A percentile compares a stretch with the other conserved stretches of the same genome.
phyloP scores from a whole-genome alignment of 495 filamentous ascomycete species.

The Xylaria bambusicola region DNA sequence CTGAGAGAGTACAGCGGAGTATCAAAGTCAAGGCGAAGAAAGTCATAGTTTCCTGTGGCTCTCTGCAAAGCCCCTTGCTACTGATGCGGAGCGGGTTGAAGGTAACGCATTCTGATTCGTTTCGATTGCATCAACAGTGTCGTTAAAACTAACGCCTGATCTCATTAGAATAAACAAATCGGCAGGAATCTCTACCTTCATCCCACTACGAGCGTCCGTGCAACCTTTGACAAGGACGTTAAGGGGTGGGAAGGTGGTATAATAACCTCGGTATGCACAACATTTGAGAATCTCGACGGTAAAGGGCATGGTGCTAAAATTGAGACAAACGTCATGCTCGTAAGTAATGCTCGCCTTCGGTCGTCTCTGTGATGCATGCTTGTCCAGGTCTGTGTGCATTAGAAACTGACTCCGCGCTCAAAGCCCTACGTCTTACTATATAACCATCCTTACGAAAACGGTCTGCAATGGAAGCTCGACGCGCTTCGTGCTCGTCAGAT shows the following conservation, averaged over 20 bases:
- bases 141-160: not conserved
- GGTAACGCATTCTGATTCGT: conserved; percentile 27
- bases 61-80: conserved; percentile 73
- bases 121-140: not conserved
- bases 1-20: conserved; percentile 50
- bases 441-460: conserved; percentile 62
- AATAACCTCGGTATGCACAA: conserved; percentile 73
- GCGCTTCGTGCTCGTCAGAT: conserved; percentile 63
- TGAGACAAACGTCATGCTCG: conserved; percentile 67
- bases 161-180: conserved; percentile 71
- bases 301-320: conserved; percentile 84
- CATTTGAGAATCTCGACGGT: conserved; percentile 81
- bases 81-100: conserved; percentile 69
- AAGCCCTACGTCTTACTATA: conserved; percentile 50
- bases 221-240: conserved; percentile 64
- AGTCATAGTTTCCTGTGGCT: conserved; percentile 75
- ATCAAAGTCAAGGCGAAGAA: conserved; percentile 78
- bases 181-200: conserved; percentile 85
- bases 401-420: conserved; percentile 13
- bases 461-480: conserved; percentile 67
- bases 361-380: conserved; percentile 3
- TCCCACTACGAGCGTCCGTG: conserved; percentile 64
- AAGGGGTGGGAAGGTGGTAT: conserved; percentile 78
- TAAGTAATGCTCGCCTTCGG: conserved; percentile 22
- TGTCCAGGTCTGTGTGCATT: not conserved